Conservation (phyloP, 2,329 filamentous ascomycete genomes). For the Didymella segeticola region DNA sequence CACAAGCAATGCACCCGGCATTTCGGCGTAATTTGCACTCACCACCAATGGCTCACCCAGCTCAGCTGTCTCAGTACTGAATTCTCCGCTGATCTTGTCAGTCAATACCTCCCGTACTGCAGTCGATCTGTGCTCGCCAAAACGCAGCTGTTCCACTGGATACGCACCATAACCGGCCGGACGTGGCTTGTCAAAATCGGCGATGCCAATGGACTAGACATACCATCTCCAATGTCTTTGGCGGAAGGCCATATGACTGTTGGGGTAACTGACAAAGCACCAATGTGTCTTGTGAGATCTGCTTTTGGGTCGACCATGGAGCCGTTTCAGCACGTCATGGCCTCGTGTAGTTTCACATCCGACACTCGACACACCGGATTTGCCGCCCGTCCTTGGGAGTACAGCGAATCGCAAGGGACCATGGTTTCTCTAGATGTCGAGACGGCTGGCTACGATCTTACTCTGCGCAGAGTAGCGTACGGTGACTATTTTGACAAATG, state of each 20-base stretch:
- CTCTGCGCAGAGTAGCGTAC: conserved; percentile 18
- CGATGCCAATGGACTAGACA: conserved; percentile 36
- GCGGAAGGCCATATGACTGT: conserved; percentile 32
- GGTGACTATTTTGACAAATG: conserved; percentile 43
- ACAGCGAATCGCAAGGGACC: conserved; percentile 29
- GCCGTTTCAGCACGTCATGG: conserved; percentile 37
- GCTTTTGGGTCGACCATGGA: conserved; percentile 28
- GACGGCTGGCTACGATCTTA: conserved; percentile 44
- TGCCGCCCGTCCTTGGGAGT: conserved; percentile 45
- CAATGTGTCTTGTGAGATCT: conserved; percentile 37
- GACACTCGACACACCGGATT: conserved; percentile 40
- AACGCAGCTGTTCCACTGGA: conserved; percentile 43
- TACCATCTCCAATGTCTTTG: conserved; percentile 36
- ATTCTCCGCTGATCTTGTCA: conserved; percentile 37
- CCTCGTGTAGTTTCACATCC: conserved; percentile 40
- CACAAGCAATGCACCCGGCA: conserved; percentile 37
- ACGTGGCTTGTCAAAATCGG: conserved; percentile 45
- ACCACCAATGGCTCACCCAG: conserved; percentile 43
- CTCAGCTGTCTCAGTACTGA: conserved; percentile 41
- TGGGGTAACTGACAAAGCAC: conserved; percentile 33
- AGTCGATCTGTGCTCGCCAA: conserved; percentile 43
- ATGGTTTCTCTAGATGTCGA: conserved; percentile 42
- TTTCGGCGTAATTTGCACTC: conserved; percentile 43
- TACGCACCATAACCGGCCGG: conserved; percentile 33
- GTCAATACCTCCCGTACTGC: conserved; percentile 36